phyloP scores from a whole-genome alignment of 805 yeast species.

The Saccharomycopsis vini region DNA sequence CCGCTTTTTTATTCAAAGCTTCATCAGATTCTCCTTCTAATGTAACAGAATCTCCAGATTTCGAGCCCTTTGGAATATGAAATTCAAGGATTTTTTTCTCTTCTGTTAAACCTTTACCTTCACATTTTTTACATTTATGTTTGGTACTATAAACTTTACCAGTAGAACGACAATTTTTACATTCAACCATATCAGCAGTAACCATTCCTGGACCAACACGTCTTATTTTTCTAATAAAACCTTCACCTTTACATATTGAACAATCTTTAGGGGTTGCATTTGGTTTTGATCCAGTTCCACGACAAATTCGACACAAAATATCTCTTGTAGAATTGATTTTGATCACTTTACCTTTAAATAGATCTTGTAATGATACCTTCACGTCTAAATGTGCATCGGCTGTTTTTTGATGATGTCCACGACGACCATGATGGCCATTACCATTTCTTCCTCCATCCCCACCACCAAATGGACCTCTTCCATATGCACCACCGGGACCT shows the following conservation, averaged over 20 bases:
- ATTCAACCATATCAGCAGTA: conserved; percentile 50
- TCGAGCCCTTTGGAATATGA: conserved; percentile 63
- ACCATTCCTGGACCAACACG: conserved; percentile 70
- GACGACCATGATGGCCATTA: conserved; percentile 19
- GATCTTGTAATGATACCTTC: conserved; percentile 59
- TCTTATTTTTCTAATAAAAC: conserved; percentile 48
- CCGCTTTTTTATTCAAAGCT: conserved; percentile 61
- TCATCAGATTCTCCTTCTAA: conserved; percentile 71
- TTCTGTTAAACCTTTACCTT: conserved; percentile 51
- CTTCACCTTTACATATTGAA: conserved; percentile 63
- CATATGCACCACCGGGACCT: conserved; percentile 3
- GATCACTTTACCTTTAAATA: conserved; percentile 72
- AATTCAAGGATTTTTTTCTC: conserved; percentile 71
- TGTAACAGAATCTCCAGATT: conserved; percentile 49
- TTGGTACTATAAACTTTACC: conserved; percentile 54
- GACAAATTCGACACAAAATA: conserved; percentile 61
- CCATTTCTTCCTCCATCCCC: conserved; percentile 16
- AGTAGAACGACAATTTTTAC: conserved; percentile 62
- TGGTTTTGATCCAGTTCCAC: conserved; percentile 67
- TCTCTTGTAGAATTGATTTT: conserved; percentile 66
- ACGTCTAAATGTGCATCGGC: conserved; percentile 62
- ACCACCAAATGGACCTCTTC: conserved; percentile 18
- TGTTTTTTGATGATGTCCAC: conserved; percentile 32
- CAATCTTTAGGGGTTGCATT: conserved; percentile 51
- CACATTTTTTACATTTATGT: conserved; percentile 72